Conservation (phyloP, 805 yeast genomes). For the Cyberlindnera lachancei region DNA sequence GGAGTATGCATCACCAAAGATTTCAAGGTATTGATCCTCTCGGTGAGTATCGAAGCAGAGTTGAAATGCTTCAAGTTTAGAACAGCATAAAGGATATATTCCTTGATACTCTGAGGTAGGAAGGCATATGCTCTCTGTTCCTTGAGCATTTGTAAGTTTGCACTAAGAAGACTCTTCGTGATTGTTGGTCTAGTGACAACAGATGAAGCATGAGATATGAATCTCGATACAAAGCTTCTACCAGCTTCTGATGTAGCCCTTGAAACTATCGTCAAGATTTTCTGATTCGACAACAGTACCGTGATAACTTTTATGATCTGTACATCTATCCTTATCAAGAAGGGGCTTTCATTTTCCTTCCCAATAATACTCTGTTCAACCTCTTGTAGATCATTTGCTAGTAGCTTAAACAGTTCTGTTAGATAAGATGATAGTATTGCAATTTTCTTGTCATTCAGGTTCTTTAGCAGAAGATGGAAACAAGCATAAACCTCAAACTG, state of each 20-base stretch:
- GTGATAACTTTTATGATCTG: constrained; percentile 18
- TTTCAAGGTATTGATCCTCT: constrained; percentile 17
- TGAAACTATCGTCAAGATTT: constrained; percentile 5
- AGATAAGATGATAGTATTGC: constrained; percentile 3
- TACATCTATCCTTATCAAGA: constrained; percentile 16
- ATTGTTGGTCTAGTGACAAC: constrained; percentile 8
- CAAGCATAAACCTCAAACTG: constrained; percentile 23
- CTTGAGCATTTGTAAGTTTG: constrained; percentile 19
- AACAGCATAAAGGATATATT: constrained; percentile 13
- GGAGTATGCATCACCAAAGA: constrained; percentile 12
- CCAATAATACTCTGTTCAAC: constrained; percentile 7
- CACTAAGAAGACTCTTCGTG: constrained; percentile 19
- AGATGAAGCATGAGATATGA: constrained; percentile 9
- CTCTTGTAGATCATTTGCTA: constrained; percentile 7
- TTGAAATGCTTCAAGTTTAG: constrained; percentile 17
- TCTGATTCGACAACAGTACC: constrained; percentile 11
- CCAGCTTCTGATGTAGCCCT: constrained; percentile 1
- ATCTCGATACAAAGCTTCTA: constrained; percentile 11
- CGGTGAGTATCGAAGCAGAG: constrained; percentile 16
- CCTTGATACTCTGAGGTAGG: constrained; percentile 10
- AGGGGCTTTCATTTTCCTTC: constrained; percentile 11
- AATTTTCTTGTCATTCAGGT: constrained; percentile 12
- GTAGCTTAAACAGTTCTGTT: constrained; percentile 4
- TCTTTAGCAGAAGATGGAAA: constrained; percentile 15
- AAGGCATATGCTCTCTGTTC: constrained; percentile 13